Conservation (phyloP, 1,139 yeast genomes). For the Kodamaea derodonti region DNA sequence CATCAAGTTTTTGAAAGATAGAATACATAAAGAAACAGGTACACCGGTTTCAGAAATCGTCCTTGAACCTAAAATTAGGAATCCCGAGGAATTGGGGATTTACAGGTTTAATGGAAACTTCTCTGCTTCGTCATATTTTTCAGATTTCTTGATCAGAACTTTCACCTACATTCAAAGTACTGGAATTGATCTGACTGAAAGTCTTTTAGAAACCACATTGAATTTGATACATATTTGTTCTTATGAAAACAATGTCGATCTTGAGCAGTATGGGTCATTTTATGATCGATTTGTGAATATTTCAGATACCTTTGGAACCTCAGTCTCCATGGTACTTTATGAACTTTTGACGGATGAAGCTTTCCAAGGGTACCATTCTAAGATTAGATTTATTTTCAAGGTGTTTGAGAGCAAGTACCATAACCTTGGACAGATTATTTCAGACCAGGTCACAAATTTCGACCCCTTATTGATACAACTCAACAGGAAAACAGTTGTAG, state of each 20-base stretch:
- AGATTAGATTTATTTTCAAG: slow-evolving; percentile 51
- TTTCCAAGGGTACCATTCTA: slow-evolving; percentile 44
- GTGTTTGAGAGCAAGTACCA: slow-evolving; percentile 28
- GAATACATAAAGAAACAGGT: slow-evolving; percentile 26
- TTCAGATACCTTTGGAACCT: slow-evolving; percentile 27
- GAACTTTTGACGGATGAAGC: slow-evolving; percentile 36
- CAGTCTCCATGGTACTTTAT: slow-evolving; percentile 46
- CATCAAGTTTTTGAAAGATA: slow-evolving; percentile 52
- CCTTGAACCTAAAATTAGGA: slow-evolving; percentile 41
- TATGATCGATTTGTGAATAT: slow-evolving; percentile 33
- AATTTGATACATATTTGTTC: slow-evolving; percentile 64
- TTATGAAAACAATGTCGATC: slow-evolving; percentile 29
- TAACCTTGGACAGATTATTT: slow-evolving; percentile 19
- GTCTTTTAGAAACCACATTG: slow-evolving; percentile 54
- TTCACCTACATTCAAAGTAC: slow-evolving; percentile 39
- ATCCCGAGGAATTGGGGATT: slow-evolving; percentile 29
- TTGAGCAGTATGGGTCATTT: slow-evolving; percentile 28
- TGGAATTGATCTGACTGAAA: slow-evolving; percentile 46
- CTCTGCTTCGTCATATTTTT: slow-evolving; percentile 49
- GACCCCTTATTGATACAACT: slow-evolving; percentile 16
- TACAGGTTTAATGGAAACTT: slow-evolving; percentile 37
- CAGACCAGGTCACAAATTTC: slow-evolving; percentile 20
- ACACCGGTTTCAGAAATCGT: slow-evolving; percentile 41
- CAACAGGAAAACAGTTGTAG: slow-evolving; percentile 11
- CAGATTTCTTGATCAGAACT: slow-evolving; percentile 48